phyloP scores from a whole-genome alignment of 148 eudicot genomes.

The Rhododendron ovatum region DNA sequence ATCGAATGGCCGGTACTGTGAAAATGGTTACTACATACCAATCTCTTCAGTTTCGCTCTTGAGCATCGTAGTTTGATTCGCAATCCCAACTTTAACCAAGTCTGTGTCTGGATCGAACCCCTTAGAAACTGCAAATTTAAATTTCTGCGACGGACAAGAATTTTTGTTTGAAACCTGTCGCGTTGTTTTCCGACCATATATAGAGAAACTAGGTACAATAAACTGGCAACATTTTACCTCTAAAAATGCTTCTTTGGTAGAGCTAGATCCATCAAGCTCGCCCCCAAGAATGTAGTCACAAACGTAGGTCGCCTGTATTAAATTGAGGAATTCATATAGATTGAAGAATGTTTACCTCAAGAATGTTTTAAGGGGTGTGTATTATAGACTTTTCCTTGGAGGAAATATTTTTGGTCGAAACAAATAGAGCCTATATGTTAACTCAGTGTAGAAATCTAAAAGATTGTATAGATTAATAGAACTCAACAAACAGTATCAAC shows the following conservation, averaged over 20 bases:
- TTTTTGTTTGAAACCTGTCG: neutral
- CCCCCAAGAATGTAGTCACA: constrained; percentile 95
- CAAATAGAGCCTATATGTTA: neutral
- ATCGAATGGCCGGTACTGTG: neutral
- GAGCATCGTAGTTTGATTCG: constrained; percentile 99
- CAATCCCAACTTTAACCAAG: constrained; percentile 80
- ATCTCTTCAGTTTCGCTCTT: constrained; percentile 99
- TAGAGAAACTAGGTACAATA: neutral
- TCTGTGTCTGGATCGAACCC: constrained; percentile 96
- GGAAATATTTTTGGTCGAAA: no score
- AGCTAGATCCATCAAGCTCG: constrained; percentile 95
- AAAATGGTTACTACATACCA: constrained; percentile 55
- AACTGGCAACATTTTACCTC: constrained; percentile 42
- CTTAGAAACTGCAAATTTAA: constrained; percentile 69
- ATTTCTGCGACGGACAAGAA: constrained; percentile 52
- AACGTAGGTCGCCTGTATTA: constrained; percentile 70
- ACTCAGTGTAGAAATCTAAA: neutral
- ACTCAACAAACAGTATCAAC: neutral
- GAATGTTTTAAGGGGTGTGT: neutral
- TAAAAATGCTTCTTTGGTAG: constrained; percentile 82
- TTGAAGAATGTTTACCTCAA: neutral
- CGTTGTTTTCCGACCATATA: neutral
- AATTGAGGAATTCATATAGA: neutral
- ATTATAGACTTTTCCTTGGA: no score
- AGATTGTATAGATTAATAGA: no score